phyloP scores from a whole-genome alignment of 2,329 filamentous ascomycete genomes.

The Fusarium veterinarium region DNA sequence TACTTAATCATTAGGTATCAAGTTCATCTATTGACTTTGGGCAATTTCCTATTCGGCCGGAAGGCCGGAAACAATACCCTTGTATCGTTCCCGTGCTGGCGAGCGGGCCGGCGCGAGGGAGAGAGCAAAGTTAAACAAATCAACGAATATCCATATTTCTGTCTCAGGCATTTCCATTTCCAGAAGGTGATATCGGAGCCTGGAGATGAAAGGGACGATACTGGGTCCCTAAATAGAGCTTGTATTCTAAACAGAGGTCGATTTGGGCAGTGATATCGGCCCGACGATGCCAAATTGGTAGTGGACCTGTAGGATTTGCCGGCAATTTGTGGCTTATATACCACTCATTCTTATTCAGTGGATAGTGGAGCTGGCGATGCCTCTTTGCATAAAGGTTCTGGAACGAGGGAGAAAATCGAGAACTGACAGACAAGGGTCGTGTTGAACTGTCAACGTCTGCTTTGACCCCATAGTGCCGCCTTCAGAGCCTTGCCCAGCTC shows the following conservation, averaged over 20 bases:
- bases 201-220: not conserved
- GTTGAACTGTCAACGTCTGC: too few relatives aligned
- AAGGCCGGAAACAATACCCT: not conserved
- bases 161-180: not conserved
- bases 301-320: too few relatives aligned
- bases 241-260: not conserved
- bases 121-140: too few relatives aligned
- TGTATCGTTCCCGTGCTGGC: not conserved
- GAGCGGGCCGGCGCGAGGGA: not conserved
- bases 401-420: not conserved
- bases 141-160: too few relatives aligned
- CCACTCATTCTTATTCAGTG: too few relatives aligned
- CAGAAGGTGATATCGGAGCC: rapidly evolving
- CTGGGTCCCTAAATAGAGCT: too few relatives aligned
- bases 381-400: too few relatives aligned
- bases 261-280: not conserved
- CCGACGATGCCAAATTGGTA: not conserved
- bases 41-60: not conserved
- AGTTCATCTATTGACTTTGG: too few relatives aligned
- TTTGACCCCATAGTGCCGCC: not conserved
- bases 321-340: too few relatives aligned
- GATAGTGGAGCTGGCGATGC: too few relatives aligned
- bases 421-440: too few relatives aligned
- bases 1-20: not conserved
- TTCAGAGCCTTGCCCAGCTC: not conserved